Percentiles rank a stretch among this genome's conserved stretches.
phyloP scores from a whole-genome alignment of 176 grass and related monocot species.

The Thalia dealbata region DNA sequence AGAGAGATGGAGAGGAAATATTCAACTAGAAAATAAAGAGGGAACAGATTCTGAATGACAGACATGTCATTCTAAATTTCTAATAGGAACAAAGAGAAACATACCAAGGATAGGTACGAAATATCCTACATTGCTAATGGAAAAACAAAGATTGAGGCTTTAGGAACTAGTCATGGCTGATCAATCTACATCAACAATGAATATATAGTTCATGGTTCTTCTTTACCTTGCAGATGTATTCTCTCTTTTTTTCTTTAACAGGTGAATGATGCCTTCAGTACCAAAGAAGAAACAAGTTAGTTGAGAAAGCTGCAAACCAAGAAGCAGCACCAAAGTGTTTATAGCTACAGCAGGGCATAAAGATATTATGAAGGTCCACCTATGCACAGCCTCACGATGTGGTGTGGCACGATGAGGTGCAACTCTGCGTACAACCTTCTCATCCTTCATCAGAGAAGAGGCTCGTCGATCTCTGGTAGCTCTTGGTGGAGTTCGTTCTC shows the following conservation, averaged over 20 bases:
- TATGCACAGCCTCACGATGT: conserved; percentile 71
- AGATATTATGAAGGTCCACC: conserved; percentile 73
- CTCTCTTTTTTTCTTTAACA: conserved; percentile 99
- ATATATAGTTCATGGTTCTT: conserved; percentile 21
- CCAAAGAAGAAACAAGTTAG: conserved; percentile 72
- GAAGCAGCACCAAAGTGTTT: conserved; percentile 56
- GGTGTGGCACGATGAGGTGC: conserved; percentile 34
- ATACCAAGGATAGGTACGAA: not conserved
- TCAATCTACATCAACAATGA: conserved; percentile 13
- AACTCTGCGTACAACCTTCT: conserved; percentile 49
- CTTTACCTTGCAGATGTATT: conserved; percentile 99
- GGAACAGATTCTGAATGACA: not conserved
- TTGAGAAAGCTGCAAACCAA: conserved; percentile 62
- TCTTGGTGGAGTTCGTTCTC: conserved; percentile 58
- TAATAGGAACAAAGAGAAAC: not conserved
- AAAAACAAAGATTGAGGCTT: not conserved
- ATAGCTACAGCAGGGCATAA: conserved; percentile 56
- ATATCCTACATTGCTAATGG: not conserved
- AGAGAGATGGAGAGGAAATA: not conserved
- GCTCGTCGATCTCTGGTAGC: conserved; percentile 47
- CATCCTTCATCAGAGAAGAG: conserved; percentile 59
- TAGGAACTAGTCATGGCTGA: conserved; percentile 7
- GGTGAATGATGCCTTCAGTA: conserved; percentile 99
- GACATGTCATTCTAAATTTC: not conserved
- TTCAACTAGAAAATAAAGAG: not conserved